Conservation (phyloP, 768 basidiomycete species). For the Phanerochaete carnosa region DNA sequence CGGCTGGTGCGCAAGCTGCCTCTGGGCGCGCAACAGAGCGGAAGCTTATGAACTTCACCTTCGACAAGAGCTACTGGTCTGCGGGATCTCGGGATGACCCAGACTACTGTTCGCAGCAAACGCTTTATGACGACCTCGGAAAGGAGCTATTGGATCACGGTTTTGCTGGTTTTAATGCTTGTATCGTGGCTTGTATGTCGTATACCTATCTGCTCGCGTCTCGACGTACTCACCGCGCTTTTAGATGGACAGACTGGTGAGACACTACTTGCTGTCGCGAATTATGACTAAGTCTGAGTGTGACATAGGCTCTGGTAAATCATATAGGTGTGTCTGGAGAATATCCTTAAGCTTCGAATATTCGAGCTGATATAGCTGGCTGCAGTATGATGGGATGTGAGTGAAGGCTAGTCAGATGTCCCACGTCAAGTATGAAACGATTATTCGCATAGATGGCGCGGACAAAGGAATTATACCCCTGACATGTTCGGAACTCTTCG, state of each 20-base stretch:
- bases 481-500: conserved; percentile 90
- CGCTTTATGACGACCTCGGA: conserved; percentile 90
- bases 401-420: conserved; percentile 29
- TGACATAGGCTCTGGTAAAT: conserved; percentile 78
- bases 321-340: conserved; percentile 65
- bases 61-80: conserved; percentile 98
- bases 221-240: conserved; percentile 9
- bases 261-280: conserved; percentile 20
- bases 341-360: not conserved
- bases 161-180: conserved; percentile 92
- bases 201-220: not conserved
- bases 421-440: not conserved
- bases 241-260: conserved; percentile 83
- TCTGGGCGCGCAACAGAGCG: conserved; percentile 85
- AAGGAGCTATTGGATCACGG: conserved; percentile 93
- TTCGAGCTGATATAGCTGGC: not conserved
- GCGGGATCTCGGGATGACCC: conserved; percentile 88
- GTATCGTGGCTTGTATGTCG: conserved; percentile 95
- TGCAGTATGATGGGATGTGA: conserved; percentile 92
- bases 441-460: conserved; percentile 59
- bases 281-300: not conserved
- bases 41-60: conserved; percentile 87
- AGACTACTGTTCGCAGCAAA: conserved; percentile 90
- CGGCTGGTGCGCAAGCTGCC: conserved; percentile 47
- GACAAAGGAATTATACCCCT: conserved; percentile 99